Evolutionary conservation across 805 yeast genomes (phyloP).

Genomic region (Metschnikowia bowlesiae): DNA sequence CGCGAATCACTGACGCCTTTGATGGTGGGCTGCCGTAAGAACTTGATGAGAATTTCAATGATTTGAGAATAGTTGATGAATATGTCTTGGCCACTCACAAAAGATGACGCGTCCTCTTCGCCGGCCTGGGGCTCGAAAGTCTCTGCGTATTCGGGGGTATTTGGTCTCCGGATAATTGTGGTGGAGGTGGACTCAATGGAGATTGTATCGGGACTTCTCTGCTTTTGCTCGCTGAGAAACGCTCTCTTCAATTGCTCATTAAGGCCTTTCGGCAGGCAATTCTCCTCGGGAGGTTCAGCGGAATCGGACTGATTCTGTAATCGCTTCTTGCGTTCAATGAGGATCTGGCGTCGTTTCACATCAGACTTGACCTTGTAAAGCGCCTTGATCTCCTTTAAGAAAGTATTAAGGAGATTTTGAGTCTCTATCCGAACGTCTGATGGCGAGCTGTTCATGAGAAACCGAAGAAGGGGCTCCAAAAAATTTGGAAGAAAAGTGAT

Average conservation of each 20-base stretch:
- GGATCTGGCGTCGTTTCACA: constrained; percentile 31
- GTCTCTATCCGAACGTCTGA: constrained; percentile 86
- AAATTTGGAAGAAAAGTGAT: constrained; percentile 86
- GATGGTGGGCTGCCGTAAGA: constrained; percentile 44
- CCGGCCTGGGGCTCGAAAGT: constrained; percentile 6
- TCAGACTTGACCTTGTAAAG: constrained; percentile 64
- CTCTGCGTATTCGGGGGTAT: constrained; percentile 2
- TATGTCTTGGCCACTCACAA: constrained; percentile 62
- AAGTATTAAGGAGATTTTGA: constrained; percentile 65
- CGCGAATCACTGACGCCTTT: constrained; percentile 6
- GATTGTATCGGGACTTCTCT: constrained; percentile 2
- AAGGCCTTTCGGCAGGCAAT: constrained; percentile 1
- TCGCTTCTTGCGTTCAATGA: constrained; percentile 14
- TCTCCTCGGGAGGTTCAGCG: not conserved
- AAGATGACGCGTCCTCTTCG: constrained; percentile 23
- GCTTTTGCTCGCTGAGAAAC: not conserved
- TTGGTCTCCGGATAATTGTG: constrained; percentile 19
- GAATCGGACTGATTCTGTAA: not conserved
- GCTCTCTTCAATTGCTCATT: not conserved
- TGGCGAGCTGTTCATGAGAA: constrained; percentile 71
- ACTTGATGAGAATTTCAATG: constrained; percentile 75
- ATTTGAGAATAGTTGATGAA: constrained; percentile 75
- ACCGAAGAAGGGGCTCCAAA: constrained; percentile 75
- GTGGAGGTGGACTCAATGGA: constrained; percentile 27
- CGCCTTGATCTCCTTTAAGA: constrained; percentile 75